Conservation (phyloP, 768 basidiomycete genomes). For the Lactarius pseudohatsudake region DNA sequence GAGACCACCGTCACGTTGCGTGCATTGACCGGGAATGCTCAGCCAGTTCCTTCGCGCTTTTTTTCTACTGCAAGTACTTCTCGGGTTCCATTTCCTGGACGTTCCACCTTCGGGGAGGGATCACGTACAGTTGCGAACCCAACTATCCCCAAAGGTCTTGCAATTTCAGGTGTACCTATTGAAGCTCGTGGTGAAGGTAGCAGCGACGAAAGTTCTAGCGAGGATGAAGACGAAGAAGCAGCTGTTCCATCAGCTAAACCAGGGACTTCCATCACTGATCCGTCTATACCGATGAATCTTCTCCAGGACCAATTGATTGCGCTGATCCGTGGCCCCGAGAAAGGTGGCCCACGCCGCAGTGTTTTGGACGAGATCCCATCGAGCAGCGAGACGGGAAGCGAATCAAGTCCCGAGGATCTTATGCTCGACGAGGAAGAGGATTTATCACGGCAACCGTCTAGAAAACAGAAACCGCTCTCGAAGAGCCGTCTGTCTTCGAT, state of each 20-base stretch:
- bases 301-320: conserved; percentile 15
- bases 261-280: not conserved
- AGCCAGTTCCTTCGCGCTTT: not conserved
- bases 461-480: conserved; percentile 2
- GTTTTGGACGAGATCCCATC: conserved; percentile 28
- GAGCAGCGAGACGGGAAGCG: conserved; percentile 17
- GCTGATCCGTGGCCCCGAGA: conserved; percentile 20
- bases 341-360: conserved; percentile 21
- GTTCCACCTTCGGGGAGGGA: not conserved
- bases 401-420: conserved; percentile 21
- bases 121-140: not conserved
- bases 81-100: not conserved
- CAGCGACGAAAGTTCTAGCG: conserved; percentile 25
- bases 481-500: conserved; percentile 1
- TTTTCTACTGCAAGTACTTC: not conserved
- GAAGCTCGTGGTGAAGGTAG: conserved; percentile 25
- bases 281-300: conserved; percentile 1
- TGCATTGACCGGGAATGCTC: not conserved
- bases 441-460: conserved; percentile 4
- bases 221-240: conserved; percentile 2
- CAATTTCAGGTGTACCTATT: conserved; percentile 24
- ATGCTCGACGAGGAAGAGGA: conserved; percentile 29
- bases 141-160: conserved; percentile 11
- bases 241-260: not conserved
- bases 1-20: conserved; percentile 4